phyloP scores from a whole-genome alignment of 129 eudicot genomes.

The Helianthus tuberosus region DNA sequence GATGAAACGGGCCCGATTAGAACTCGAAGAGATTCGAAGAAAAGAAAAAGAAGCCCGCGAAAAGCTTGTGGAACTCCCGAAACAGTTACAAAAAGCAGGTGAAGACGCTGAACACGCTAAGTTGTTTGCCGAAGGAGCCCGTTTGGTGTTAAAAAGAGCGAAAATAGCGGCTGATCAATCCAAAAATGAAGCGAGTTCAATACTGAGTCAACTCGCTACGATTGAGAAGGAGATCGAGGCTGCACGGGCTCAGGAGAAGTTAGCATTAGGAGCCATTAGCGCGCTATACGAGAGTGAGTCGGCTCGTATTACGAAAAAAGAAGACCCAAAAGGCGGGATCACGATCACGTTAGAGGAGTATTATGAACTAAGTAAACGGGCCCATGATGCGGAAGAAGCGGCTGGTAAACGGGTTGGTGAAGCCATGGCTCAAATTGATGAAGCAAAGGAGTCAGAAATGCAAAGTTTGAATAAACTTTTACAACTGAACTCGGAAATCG shows the following conservation, averaged over 20 bases:
- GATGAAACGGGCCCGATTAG: conserved; percentile 52
- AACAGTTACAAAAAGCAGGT: conserved; percentile 62
- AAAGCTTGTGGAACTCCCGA: conserved; percentile 70
- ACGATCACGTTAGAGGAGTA: conserved; percentile 82
- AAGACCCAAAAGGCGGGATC: conserved; percentile 56
- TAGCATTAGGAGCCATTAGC: conserved; percentile 73
- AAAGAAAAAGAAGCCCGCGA: conserved; percentile 75
- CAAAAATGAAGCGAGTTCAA: conserved; percentile 52
- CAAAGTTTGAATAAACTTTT: conserved; percentile 59
- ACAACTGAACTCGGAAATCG: conserved; percentile 54
- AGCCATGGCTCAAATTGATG: conserved; percentile 64
- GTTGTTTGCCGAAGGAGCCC: conserved; percentile 49
- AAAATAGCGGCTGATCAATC: conserved; percentile 68
- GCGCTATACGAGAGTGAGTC: conserved; percentile 79
- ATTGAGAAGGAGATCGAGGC: conserved; percentile 87
- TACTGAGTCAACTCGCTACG: conserved; percentile 50
- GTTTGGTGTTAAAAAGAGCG: conserved; percentile 59
- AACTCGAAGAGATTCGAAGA: conserved; percentile 48
- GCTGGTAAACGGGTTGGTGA: conserved; percentile 60
- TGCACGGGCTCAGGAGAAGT: conserved; percentile 77
- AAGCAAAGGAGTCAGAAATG: conserved; percentile 73
- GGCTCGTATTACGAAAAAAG: conserved; percentile 36
- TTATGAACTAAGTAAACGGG: conserved; percentile 70
- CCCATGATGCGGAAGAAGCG: conserved; percentile 82
- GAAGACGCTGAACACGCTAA: conserved; percentile 70